Conservation (phyloP, 83 land plant species). For the Picea mariana region DNA sequence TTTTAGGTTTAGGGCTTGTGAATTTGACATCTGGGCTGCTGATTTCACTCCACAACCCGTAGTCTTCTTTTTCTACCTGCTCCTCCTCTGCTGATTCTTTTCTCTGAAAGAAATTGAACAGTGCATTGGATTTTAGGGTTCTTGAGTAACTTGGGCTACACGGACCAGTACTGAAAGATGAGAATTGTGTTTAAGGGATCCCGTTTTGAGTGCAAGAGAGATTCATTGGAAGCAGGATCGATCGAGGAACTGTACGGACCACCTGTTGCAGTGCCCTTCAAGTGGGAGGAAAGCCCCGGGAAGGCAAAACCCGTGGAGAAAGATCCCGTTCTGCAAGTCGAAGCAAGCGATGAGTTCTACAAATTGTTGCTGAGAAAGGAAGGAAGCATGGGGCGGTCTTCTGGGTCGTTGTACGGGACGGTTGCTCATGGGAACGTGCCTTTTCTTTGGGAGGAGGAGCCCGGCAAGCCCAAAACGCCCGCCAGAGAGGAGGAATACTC, state of each 20-base stretch:
- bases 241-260: background rate
- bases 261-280: background rate
- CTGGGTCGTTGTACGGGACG: background rate
- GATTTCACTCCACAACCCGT: no score
- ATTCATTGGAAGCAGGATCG: background rate
- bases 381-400: background rate
- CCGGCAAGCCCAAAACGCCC: background rate
- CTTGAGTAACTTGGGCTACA: no score
- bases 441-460: slow-evolving; percentile 1
- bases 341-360: background rate
- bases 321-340: background rate
- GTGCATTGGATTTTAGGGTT: no score
- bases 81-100: no score
- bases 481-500: background rate
- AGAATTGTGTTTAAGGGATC: background rate
- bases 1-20: no score
- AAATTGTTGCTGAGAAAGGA: background rate
- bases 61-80: no score
- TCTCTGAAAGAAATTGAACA: no score
- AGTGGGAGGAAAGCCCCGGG: slow-evolving; percentile 1
- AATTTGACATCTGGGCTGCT: no score
- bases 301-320: background rate
- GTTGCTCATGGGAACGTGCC: background rate
- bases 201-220: background rate
- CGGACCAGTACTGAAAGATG: background rate